Evolutionary conservation across 2,329 filamentous ascomycete genomes (phyloP).

Genomic region (Xylaria hypoxylon): DNA sequence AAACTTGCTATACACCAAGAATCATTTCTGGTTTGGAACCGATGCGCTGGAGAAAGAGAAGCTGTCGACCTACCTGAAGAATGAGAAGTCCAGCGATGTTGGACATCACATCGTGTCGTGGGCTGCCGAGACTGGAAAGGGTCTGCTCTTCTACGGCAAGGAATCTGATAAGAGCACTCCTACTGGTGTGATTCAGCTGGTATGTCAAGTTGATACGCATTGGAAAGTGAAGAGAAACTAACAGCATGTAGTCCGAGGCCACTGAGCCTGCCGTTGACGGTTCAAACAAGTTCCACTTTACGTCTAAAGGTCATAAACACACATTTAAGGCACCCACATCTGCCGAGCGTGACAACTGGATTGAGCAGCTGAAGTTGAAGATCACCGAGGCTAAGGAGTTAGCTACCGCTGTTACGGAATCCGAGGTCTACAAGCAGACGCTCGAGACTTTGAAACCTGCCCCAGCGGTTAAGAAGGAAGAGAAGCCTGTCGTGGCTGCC

Average conservation of each 20-base stretch:
- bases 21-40: constrained; percentile 87
- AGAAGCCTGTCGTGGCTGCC: constrained; percentile 55
- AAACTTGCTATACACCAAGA: constrained; percentile 91
- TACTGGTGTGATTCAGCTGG: constrained; percentile 84
- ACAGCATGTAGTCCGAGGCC: constrained; percentile 63
- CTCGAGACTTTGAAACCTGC: constrained; percentile 75
- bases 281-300: constrained; percentile 85
- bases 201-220: constrained; percentile 59
- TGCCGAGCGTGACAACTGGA: constrained; percentile 92
- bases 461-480: constrained; percentile 57
- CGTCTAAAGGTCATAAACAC: constrained; percentile 89
- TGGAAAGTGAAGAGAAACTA: constrained; percentile 40
- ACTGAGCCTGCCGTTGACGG: constrained; percentile 81
- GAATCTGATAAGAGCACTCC: constrained; percentile 85
- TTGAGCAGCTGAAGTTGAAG: constrained; percentile 84
- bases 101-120: constrained; percentile 86
- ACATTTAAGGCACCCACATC: constrained; percentile 83
- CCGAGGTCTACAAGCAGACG: constrained; percentile 89
- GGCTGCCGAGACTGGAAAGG: constrained; percentile 94
- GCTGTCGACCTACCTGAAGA: constrained; percentile 81
- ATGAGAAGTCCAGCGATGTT: constrained; percentile 82
- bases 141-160: constrained; percentile 92
- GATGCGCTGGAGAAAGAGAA: constrained; percentile 80
- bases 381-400: constrained; percentile 86
- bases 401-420: constrained; percentile 77